Evolutionary conservation across 2,329 filamentous ascomycete species (phyloP).

Genomic region (Colletotrichum kahawae): DNA sequence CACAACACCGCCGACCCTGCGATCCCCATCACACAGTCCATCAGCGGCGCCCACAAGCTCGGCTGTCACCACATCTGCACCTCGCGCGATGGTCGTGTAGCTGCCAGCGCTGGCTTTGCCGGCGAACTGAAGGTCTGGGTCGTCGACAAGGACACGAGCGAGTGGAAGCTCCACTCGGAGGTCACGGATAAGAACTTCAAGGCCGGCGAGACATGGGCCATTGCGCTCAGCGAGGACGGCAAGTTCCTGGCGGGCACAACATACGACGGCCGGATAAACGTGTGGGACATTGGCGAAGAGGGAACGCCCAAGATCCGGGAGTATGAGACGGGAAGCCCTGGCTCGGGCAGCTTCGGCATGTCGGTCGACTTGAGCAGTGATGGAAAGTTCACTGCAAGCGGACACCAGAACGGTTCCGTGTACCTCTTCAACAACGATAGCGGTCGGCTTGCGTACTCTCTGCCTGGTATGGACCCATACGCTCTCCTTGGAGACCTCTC

Average conservation of each 20-base stretch:
- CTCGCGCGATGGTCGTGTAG: conserved; percentile 69
- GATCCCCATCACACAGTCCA: conserved; percentile 79
- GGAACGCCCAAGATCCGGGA: conserved; percentile 72
- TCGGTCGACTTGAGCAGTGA: conserved; percentile 82
- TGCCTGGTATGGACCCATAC: conserved; percentile 66
- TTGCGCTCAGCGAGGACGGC: conserved; percentile 84
- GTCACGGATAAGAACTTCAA: conserved; percentile 52
- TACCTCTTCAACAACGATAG: conserved; percentile 96
- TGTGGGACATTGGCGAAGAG: conserved; percentile 74
- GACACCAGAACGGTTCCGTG: conserved; percentile 89
- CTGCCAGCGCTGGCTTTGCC: conserved; percentile 86
- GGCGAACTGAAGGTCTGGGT: conserved; percentile 88
- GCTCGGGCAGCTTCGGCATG: conserved; percentile 87
- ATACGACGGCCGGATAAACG: conserved; percentile 85
- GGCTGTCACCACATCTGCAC: conserved; percentile 90
- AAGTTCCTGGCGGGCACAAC: conserved; percentile 86
- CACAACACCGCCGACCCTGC: conserved; percentile 75
- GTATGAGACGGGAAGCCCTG: conserved; percentile 77
- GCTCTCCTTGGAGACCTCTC: background rate
- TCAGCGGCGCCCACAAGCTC: conserved; percentile 81
- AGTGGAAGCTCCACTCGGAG: conserved; percentile 56
- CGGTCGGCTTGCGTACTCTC: conserved; percentile 81
- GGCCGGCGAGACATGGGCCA: conserved; percentile 82
- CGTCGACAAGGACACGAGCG: conserved; percentile 58
- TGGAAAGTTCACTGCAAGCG: conserved; percentile 85